These are phyloP conservation scores for Tetratostichococcus sp. DNA, from an alignment of 139 green algal species.

Conservation along the genomic window DNA sequence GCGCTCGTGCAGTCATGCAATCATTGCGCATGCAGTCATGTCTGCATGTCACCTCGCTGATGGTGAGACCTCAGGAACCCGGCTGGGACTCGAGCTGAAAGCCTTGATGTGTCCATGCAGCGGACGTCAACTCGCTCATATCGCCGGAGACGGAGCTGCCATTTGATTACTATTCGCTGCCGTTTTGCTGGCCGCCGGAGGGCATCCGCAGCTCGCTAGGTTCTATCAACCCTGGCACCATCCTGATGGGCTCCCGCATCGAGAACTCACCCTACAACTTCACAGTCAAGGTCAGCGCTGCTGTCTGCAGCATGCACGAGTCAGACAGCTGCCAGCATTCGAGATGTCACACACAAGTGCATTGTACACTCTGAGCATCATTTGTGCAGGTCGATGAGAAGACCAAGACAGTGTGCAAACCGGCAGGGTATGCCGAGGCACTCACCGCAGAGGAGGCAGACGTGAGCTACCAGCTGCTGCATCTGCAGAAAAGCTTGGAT, in stretches of 20 bases:
- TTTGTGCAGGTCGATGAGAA: slow-evolving; percentile 42
- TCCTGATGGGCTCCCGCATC: slow-evolving; percentile 82
- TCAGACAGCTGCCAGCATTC: no score
- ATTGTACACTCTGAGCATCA: neutral
- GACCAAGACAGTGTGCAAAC: slow-evolving; percentile 47
- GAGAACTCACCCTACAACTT: slow-evolving; percentile 93
- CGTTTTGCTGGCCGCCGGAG: slow-evolving; percentile 86
- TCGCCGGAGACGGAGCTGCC: slow-evolving; percentile 90
- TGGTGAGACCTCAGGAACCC: no score
- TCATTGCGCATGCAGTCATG: no score
- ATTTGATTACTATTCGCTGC: slow-evolving; percentile 90
- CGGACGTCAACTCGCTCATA: slow-evolving; percentile 81
- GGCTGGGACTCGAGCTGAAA: no score
- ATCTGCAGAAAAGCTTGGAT: no score
- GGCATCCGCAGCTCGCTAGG: slow-evolving; percentile 61
- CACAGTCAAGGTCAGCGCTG: slow-evolving; percentile 64
- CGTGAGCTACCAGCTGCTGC: no score
- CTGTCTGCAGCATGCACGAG: neutral
- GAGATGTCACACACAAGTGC: neutral
- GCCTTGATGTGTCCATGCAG: slow-evolving; percentile 19
- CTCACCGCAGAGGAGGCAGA: slow-evolving; percentile 56
- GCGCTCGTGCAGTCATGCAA: neutral
- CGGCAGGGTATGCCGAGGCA: slow-evolving; percentile 38
- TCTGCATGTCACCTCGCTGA: no score
- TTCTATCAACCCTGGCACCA: slow-evolving; percentile 87